Evolutionary conservation across 805 yeast species (phyloP).

Genomic region (Starmerella riodocensis): DNA sequence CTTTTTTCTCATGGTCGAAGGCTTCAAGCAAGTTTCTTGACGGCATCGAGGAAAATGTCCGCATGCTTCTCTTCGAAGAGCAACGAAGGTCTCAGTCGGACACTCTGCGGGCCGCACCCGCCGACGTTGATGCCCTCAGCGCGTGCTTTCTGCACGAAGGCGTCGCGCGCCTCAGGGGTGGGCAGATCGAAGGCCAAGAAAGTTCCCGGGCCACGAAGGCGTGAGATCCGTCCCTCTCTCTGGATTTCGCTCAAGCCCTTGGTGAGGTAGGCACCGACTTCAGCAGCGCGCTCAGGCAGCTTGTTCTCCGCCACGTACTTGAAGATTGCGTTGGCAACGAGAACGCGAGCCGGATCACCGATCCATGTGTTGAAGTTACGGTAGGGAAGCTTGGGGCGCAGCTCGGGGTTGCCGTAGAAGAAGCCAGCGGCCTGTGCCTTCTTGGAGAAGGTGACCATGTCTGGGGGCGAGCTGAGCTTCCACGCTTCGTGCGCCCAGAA

Average conservation of each 20-base stretch:
- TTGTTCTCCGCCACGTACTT: constrained; percentile 49
- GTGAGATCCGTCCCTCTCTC: constrained; percentile 40
- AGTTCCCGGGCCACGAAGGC: constrained; percentile 71
- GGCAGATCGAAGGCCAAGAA: constrained; percentile 71
- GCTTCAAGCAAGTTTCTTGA: constrained; percentile 29
- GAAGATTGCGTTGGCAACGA: constrained; percentile 62
- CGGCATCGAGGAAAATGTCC: constrained; percentile 42
- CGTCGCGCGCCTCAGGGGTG: constrained; percentile 42
- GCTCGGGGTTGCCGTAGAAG: constrained; percentile 61
- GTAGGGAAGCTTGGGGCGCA: constrained; percentile 65
- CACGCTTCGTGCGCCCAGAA: constrained; percentile 87
- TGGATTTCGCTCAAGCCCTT: constrained; percentile 38
- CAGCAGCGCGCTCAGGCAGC: constrained; percentile 41
- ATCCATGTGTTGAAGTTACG: constrained; percentile 92
- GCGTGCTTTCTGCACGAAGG: constrained; percentile 48
- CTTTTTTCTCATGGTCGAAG: too few species aligned
- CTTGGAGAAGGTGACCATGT: constrained; percentile 74
- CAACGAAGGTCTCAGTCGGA: constrained; percentile 69
- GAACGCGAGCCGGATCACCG: constrained; percentile 75
- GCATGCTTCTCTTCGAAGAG: constrained; percentile 72
- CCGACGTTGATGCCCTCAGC: constrained; percentile 64
- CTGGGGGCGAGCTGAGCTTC: constrained; percentile 62
- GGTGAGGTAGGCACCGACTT: constrained; percentile 58
- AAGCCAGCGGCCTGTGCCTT: constrained; percentile 84
- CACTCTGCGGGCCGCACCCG: constrained; percentile 68